Conservation (phyloP, 495 filamentous ascomycete genomes). For the Chaetomium cochliodes region DNA sequence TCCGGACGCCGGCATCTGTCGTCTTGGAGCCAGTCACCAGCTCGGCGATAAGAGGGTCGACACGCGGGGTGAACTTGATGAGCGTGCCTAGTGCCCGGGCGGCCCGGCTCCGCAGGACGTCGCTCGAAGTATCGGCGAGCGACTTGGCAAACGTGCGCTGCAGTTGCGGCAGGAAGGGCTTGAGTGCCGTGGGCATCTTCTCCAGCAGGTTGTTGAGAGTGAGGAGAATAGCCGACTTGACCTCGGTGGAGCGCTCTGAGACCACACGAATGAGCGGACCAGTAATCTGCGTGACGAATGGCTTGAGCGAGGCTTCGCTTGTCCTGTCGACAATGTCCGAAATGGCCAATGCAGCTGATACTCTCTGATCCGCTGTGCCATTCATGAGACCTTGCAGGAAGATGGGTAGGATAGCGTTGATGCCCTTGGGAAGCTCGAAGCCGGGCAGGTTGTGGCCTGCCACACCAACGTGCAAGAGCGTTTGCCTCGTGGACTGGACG, state of each 20-base stretch:
- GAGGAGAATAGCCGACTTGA: conserved; percentile 90
- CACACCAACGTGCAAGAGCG: conserved; percentile 82
- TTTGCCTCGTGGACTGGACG: conserved; percentile 80
- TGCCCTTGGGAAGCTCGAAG: conserved; percentile 93
- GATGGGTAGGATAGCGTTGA: conserved; percentile 93
- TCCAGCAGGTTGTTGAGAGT: conserved; percentile 93
- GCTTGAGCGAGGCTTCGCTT: conserved; percentile 75
- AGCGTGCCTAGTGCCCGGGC: conserved; percentile 95
- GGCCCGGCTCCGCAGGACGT: conserved; percentile 78
- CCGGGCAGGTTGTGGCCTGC: conserved; percentile 81
- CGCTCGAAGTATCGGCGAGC: conserved; percentile 88
- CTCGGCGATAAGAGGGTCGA: conserved; percentile 83
- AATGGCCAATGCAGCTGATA: conserved; percentile 86
- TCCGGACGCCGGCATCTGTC: conserved; percentile 79
- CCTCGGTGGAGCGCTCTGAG: conserved; percentile 89
- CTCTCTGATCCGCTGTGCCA: conserved; percentile 85
- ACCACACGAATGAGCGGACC: conserved; percentile 96
- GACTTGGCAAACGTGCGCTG: conserved; percentile 96
- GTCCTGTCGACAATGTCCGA: conserved; percentile 94
- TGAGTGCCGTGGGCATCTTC: conserved; percentile 93
- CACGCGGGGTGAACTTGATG: conserved; percentile 92
- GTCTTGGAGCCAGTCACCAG: conserved; percentile 93
- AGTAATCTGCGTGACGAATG: conserved; percentile 95
- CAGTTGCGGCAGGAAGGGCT: conserved; percentile 94
- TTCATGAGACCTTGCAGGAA: conserved; percentile 98